A percentile compares a stretch with the other conserved stretches of the same genome.
phyloP scores from a whole-genome alignment of 257 asterid genomes.

The Nyctanthes arbortristis region DNA sequence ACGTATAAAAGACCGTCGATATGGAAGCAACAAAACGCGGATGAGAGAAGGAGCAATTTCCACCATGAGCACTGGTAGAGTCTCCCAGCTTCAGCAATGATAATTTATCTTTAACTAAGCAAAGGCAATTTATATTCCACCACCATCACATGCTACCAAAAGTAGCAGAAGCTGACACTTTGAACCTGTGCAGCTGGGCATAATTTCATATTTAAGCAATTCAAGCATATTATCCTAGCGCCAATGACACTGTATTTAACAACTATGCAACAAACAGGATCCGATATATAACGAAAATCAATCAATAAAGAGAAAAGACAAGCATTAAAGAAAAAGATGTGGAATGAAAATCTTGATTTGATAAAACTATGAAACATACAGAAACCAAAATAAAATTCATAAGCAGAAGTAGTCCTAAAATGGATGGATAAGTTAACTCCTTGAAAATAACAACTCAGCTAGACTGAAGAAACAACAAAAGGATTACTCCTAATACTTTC shows the following conservation, averaged over 20 bases:
- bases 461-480: background rate
- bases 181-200: background rate
- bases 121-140: background rate
- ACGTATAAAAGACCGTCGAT: background rate
- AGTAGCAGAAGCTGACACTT: too few relatives aligned
- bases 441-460: background rate
- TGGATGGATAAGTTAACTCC: slow-evolving; percentile 7
- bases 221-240: background rate
- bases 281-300: background rate
- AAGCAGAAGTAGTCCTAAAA: background rate
- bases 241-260: too few relatives aligned
- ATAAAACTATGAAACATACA: background rate
- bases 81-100: background rate
- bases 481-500: background rate
- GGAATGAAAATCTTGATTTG: background rate
- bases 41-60: background rate
- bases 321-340: background rate
- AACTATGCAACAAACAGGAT: too few relatives aligned
- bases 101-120: background rate
- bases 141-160: too few relatives aligned
- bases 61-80: background rate
- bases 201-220: background rate
- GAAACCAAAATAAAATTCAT: background rate
- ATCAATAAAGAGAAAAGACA: background rate
- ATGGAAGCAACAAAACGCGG: background rate